Percentiles rank a stretch among this genome's conserved stretches.
Evolutionary conservation across 345 rosid species (phyloP).

Genomic region (Microcos paniculata): DNA sequence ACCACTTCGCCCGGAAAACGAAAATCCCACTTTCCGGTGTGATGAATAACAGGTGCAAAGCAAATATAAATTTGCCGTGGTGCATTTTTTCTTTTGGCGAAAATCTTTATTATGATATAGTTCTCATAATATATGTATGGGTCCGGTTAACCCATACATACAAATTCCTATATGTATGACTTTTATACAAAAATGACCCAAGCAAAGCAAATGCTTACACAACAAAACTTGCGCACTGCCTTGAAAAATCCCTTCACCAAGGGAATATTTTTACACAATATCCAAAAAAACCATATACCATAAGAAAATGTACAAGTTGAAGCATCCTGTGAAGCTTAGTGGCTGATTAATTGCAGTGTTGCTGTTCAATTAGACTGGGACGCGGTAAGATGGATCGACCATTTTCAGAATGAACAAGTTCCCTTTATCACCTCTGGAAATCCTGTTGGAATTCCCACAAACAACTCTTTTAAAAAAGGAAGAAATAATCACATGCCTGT

Average conservation of each 20-base stretch:
- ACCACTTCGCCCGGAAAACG: no score
- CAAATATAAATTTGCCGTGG: no score
- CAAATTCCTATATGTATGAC: background rate
- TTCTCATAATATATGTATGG: no score
- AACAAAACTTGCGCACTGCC: background rate
- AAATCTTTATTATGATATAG: no score
- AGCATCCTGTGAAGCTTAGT: background rate
- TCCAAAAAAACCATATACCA: background rate
- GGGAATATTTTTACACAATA: background rate
- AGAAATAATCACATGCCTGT: background rate
- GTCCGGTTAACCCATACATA: no score
- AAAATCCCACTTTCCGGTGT: no score
- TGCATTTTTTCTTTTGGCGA: no score
- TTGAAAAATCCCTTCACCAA: background rate
- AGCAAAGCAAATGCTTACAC: background rate
- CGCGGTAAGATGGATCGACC: constrained; percentile 81
- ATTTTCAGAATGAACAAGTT: constrained; percentile 89
- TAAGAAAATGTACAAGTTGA: background rate
- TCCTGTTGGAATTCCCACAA: constrained; percentile 34
- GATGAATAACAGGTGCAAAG: no score
- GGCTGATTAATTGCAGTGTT: background rate
- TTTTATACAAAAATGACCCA: background rate
- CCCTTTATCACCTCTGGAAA: constrained; percentile 90
- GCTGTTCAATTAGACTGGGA: constrained; percentile 33
- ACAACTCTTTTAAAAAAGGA: background rate